Conservation (phyloP, 225 moss, liverwort and hornwort genomes). For the Asterella californica region DNA sequence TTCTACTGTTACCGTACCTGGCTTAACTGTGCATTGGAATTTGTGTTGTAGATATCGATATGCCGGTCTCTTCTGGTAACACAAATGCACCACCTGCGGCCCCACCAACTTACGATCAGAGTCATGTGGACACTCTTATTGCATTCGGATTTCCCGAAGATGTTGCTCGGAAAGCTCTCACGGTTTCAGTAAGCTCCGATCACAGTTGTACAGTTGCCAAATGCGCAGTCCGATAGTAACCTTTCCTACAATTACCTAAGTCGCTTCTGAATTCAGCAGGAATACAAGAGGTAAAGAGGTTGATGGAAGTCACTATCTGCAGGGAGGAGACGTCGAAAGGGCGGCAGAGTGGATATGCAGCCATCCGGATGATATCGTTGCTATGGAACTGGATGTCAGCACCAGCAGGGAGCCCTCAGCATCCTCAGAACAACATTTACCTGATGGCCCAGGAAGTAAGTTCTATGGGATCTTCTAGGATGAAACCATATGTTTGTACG, state of each 20-base stretch:
- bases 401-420: slow-evolving; percentile 40
- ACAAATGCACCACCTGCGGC: slow-evolving; percentile 35
- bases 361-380: slow-evolving; percentile 67
- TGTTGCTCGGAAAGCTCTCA: slow-evolving; percentile 75
- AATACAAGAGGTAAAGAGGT: background rate
- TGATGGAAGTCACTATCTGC: slow-evolving; percentile 10
- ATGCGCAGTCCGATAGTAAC: background rate
- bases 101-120: slow-evolving; percentile 49
- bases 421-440: slow-evolving; percentile 45
- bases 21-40: background rate
- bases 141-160: slow-evolving; percentile 79
- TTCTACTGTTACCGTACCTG: background rate
- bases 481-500: background rate
- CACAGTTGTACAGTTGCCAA: background rate
- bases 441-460: slow-evolving; percentile 87
- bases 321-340: slow-evolving; percentile 94
- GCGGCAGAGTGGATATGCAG: slow-evolving; percentile 94
- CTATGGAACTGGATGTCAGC: slow-evolving; percentile 84
- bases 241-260: background rate
- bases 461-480: background rate
- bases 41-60: slow-evolving; percentile 67
- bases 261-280: background rate
- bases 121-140: slow-evolving; percentile 66
- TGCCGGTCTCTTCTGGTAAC: slow-evolving; percentile 43
- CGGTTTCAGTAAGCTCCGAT: slow-evolving; percentile 53